These are phyloP conservation scores for Geotrichum europaeum DNA, from an alignment of 1,139 yeast genomes.

Conservation along the genomic window DNA sequence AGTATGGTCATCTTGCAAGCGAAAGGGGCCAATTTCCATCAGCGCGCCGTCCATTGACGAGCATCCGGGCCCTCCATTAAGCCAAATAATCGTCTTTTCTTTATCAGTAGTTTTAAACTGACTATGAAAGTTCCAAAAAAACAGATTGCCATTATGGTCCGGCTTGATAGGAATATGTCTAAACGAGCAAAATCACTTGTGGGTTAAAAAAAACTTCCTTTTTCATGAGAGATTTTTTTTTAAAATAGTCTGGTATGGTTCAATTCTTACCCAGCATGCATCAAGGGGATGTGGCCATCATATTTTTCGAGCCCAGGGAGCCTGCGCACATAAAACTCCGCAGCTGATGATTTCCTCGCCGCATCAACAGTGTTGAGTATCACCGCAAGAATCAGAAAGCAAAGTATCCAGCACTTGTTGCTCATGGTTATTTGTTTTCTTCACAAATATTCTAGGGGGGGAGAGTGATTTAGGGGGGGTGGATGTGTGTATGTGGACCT, in stretches of 20 bases:
- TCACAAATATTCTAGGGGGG: background rate
- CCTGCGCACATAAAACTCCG: slow-evolving; percentile 34
- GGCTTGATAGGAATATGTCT: slow-evolving; percentile 43
- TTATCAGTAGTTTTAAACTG: slow-evolving; percentile 28
- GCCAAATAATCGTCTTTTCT: slow-evolving; percentile 52
- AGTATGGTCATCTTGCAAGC: slow-evolving; percentile 48
- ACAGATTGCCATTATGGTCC: slow-evolving; percentile 55
- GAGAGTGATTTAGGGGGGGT: background rate
- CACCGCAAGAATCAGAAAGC: background rate
- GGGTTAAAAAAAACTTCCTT: too few species aligned
- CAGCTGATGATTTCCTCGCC: slow-evolving; percentile 21
- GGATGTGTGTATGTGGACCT: background rate
- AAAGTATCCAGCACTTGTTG: background rate
- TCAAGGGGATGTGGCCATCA: slow-evolving; percentile 31
- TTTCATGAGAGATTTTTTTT: too few species aligned
- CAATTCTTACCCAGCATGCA: slow-evolving; percentile 38
- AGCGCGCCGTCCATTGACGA: slow-evolving; percentile 97
- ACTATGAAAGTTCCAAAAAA: slow-evolving; percentile 59
- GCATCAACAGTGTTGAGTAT: background rate
- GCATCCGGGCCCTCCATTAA: slow-evolving; percentile 87
- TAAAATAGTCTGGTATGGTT: background rate
- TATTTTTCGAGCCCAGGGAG: slow-evolving; percentile 34
- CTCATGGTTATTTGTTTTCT: background rate
- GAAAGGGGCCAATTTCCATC: slow-evolving; percentile 86
- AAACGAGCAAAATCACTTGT: too few species aligned